Evolutionary conservation across 208 protist species (phyloP).

Genomic region (Leishmania guyanensis): DNA sequence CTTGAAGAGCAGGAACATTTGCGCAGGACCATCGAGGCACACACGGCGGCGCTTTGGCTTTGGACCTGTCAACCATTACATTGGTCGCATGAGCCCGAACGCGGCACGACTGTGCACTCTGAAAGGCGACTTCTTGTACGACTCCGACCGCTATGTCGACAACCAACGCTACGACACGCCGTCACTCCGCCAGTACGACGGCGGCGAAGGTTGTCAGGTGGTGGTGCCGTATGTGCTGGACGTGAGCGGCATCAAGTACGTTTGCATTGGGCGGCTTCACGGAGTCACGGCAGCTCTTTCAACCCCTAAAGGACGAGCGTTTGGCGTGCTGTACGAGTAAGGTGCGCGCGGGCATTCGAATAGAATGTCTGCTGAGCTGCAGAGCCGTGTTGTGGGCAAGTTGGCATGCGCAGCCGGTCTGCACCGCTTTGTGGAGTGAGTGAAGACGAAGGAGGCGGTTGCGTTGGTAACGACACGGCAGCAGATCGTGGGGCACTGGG

Average conservation of each 20-base stretch:
- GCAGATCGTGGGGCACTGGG: constrained; percentile 35
- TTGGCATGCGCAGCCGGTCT: constrained; percentile 28
- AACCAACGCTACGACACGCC: constrained; percentile 45
- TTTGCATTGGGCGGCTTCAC: constrained; percentile 39
- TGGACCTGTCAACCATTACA: constrained; percentile 32
- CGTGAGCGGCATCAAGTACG: constrained; percentile 44
- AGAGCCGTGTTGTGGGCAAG: constrained; percentile 40
- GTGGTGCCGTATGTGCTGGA: constrained; percentile 41
- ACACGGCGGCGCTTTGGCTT: constrained; percentile 20
- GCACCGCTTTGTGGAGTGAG: constrained; percentile 33
- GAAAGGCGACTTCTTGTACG: constrained; percentile 40
- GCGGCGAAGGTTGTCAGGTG: constrained; percentile 32
- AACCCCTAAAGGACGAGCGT: constrained; percentile 37
- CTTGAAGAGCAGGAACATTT: constrained; percentile 17
- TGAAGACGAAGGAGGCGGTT: constrained; percentile 22
- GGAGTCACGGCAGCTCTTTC: constrained; percentile 43
- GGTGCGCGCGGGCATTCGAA: constrained; percentile 19
- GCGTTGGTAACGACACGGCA: constrained; percentile 39
- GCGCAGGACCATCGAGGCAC: constrained; percentile 14
- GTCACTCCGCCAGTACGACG: constrained; percentile 25
- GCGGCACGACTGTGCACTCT: constrained; percentile 37
- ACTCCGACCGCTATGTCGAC: constrained; percentile 45
- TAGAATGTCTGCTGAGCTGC: constrained; percentile 45
- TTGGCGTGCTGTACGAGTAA: constrained; percentile 46
- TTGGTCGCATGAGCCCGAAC: constrained; percentile 46